These are phyloP conservation scores for Colletotrichum theobromicola DNA, from an alignment of 2,329 filamentous ascomycete species.

Conservation along the genomic window DNA sequence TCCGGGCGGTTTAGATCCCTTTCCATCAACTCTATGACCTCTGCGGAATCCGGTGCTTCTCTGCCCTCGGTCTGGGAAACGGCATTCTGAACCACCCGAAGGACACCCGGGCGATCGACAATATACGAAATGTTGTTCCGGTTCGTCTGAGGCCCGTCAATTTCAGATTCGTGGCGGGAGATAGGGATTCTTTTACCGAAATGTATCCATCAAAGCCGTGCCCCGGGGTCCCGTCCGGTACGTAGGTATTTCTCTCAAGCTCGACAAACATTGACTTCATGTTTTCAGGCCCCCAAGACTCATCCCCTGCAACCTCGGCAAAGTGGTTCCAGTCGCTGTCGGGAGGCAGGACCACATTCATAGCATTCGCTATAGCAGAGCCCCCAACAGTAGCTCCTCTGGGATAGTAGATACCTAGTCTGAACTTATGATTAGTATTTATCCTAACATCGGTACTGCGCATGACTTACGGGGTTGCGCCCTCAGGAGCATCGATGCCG, in stretches of 20 bases:
- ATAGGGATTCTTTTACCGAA: not conserved
- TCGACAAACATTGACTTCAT: slow-evolving; percentile 55
- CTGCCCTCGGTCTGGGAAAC: not conserved
- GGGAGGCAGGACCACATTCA: slow-evolving; percentile 55
- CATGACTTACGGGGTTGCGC: slow-evolving; percentile 17
- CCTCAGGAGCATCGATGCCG: slow-evolving; percentile 22
- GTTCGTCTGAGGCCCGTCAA: slow-evolving; percentile 25
- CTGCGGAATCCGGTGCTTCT: not conserved
- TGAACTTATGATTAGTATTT: not conserved
- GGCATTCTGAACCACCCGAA: not conserved
- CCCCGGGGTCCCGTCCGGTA: slow-evolving; percentile 37
- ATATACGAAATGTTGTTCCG: not conserved
- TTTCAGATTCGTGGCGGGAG: not conserved
- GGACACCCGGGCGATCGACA: not conserved
- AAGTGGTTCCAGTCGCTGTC: slow-evolving; percentile 56
- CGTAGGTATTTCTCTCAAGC: slow-evolving; percentile 52
- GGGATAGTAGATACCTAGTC: slow-evolving; percentile 29
- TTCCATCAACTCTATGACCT: not conserved
- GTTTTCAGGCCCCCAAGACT: slow-evolving; percentile 51
- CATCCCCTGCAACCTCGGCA: slow-evolving; percentile 52
- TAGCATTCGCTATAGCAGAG: slow-evolving; percentile 38
- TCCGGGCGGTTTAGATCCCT: not conserved
- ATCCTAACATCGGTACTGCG: not conserved
- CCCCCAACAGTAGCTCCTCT: slow-evolving; percentile 31
- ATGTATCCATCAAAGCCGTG: slow-evolving; percentile 59